A percentile compares a stretch with the other conserved stretches of the same genome.
Conservation (phyloP, 2,329 filamentous ascomycete species). For the Monosporascus sp. region DNA sequence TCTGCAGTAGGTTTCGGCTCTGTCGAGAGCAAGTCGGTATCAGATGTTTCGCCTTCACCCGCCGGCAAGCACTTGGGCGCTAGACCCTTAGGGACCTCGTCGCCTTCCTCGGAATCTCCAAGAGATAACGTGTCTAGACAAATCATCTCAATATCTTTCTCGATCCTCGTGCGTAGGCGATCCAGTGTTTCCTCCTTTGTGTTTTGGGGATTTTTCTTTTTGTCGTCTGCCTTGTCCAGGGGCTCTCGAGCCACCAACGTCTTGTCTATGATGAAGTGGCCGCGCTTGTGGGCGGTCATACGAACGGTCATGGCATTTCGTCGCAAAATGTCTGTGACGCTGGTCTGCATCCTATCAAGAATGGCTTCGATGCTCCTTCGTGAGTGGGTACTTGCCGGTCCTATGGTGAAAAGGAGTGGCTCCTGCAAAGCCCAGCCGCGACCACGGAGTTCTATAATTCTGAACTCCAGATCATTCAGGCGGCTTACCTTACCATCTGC, state of each 20-base stretch:
- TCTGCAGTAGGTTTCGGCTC: neutral
- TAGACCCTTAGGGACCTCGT: conserved; percentile 1
- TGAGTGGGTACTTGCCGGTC: conserved; percentile 36
- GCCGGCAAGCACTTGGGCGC: neutral
- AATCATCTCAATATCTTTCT: conserved; percentile 43
- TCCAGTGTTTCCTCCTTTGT: conserved; percentile 36
- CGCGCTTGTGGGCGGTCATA: conserved; percentile 46
- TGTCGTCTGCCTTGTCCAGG: conserved; percentile 25
- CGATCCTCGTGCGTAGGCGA: conserved; percentile 40
- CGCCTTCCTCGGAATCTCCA: conserved; percentile 27
- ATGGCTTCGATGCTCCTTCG: conserved; percentile 43
- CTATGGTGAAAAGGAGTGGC: conserved; percentile 41
- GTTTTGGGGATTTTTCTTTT: conserved; percentile 26
- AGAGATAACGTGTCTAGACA: conserved; percentile 48
- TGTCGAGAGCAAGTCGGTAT: neutral
- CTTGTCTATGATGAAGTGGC: conserved; percentile 49
- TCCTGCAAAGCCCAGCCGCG: conserved; percentile 41
- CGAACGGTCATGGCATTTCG: conserved; percentile 42
- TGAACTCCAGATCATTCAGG: conserved; percentile 45
- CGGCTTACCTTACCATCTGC: conserved; percentile 36
- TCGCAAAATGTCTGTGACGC: conserved; percentile 43
- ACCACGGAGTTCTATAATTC: conserved; percentile 41
- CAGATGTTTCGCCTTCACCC: neutral
- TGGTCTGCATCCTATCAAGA: conserved; percentile 46
- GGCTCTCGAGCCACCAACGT: conserved; percentile 36